Percentiles rank a stretch among this genome's conserved stretches.
Evolutionary conservation across 495 filamentous ascomycete genomes (phyloP).

Genomic region (Podospora anserina): DNA sequence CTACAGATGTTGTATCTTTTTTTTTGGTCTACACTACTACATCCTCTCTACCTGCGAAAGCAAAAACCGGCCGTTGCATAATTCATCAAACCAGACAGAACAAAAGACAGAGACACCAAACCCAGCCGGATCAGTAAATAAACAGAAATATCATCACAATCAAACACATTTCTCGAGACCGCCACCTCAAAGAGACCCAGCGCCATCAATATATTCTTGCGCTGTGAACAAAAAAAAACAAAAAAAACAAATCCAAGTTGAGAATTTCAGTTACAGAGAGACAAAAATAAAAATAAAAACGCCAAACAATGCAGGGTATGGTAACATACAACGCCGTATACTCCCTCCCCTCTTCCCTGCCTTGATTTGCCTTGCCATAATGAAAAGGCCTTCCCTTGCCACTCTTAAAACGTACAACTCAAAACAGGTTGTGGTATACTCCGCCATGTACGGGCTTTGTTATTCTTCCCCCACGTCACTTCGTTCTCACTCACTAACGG

Average conservation of each 20-base stretch:
- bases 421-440: neutral
- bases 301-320: slow-evolving; percentile 20
- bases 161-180: neutral
- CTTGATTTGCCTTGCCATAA: neutral
- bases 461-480: neutral
- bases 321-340: neutral
- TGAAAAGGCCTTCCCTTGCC: neutral
- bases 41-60: neutral
- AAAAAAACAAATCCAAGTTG: neutral
- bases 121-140: neutral
- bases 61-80: neutral
- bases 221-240: neutral
- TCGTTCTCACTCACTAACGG: slow-evolving; percentile 35
- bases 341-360: slow-evolving; percentile 4
- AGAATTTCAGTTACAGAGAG: neutral
- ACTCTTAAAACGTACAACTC: neutral
- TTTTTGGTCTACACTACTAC: slow-evolving; percentile 4
- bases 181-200: neutral
- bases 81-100: neutral
- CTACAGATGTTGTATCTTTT: neutral
- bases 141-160: slow-evolving; percentile 8
- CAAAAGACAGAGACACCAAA: neutral
- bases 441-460: neutral
- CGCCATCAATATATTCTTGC: slow-evolving; percentile 18
- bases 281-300: neutral